Evolutionary conservation across 2,329 filamentous ascomycete genomes (phyloP).

Genomic region (Cercospora sp.): DNA sequence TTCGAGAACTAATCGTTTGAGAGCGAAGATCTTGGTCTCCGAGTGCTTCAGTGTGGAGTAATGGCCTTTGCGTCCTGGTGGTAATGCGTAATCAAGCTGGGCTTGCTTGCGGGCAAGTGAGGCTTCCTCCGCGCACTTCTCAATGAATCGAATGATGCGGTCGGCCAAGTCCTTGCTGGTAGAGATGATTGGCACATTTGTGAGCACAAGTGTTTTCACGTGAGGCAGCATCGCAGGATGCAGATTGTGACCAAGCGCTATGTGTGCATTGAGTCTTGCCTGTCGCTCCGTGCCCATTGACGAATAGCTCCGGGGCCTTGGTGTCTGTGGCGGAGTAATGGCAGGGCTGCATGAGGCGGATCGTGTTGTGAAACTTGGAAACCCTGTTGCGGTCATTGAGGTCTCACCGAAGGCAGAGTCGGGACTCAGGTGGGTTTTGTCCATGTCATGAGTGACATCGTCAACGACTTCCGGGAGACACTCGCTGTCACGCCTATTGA

Average conservation of each 20-base stretch:
- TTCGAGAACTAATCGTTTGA: constrained; percentile 59
- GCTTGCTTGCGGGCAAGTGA: constrained; percentile 56
- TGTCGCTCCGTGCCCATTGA: constrained; percentile 35
- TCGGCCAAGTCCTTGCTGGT: constrained; percentile 44
- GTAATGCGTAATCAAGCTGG: constrained; percentile 58
- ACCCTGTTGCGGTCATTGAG: constrained; percentile 14
- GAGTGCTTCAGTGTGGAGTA: constrained; percentile 49
- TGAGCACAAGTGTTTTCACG: constrained; percentile 57
- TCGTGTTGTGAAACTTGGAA: constrained; percentile 10
- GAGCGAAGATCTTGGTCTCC: constrained; percentile 50
- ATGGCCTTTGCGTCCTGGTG: constrained; percentile 56
- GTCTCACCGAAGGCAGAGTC: constrained; percentile 26
- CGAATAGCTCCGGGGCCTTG: constrained; percentile 35
- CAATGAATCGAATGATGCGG: constrained; percentile 56
- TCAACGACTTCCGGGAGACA: constrained; percentile 51
- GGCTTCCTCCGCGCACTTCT: constrained; percentile 58
- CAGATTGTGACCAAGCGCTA: constrained; percentile 37
- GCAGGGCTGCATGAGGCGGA: constrained; percentile 9
- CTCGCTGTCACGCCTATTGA: constrained; percentile 44
- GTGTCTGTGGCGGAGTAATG: constrained; percentile 11
- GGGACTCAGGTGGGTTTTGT: constrained; percentile 26
- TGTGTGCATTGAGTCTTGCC: constrained; percentile 33
- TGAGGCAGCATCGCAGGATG: constrained; percentile 59
- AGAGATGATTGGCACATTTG: constrained; percentile 52
- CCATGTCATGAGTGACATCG: constrained; percentile 22